phyloP scores from a whole-genome alignment of 1,284 basidiomycete genomes.

The Tetrapyrgos nigripes region DNA sequence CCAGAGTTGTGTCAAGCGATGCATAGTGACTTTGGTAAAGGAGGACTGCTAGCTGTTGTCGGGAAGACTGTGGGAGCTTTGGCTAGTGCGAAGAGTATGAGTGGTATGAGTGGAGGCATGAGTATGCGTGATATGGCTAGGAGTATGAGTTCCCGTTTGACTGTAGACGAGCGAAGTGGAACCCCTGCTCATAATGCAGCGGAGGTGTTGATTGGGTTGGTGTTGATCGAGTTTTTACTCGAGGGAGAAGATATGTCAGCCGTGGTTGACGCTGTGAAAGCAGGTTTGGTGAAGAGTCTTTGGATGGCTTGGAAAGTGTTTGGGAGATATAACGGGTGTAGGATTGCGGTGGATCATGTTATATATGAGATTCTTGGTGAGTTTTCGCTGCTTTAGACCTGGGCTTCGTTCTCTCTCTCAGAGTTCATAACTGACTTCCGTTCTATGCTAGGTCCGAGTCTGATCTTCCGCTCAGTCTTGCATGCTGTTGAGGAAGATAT shows the following conservation, averaged over 20 bases:
- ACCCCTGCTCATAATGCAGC: not conserved
- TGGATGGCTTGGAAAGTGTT: not conserved
- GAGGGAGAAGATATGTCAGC: not conserved
- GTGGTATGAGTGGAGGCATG: too few relatives aligned
- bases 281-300: not conserved
- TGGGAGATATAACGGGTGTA: not conserved
- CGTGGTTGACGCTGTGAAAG: not conserved
- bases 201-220: not conserved
- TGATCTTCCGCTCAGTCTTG: slow-evolving; percentile 8
- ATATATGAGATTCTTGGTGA: not conserved
- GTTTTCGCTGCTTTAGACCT: too few relatives aligned
- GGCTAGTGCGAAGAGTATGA: too few relatives aligned
- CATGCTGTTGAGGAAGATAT: slow-evolving; percentile 6
- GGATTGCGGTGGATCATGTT: not conserved
- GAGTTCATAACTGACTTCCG: not conserved
- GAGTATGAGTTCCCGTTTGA: too few relatives aligned
- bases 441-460: slow-evolving; percentile 2
- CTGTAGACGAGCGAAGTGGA: not conserved
- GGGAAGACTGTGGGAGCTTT: too few relatives aligned
- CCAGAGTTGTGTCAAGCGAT: not conserved
- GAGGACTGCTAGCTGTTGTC: too few relatives aligned
- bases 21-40: too few relatives aligned
- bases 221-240: not conserved
- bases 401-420: too few relatives aligned
- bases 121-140: too few relatives aligned